Evolutionary conservation across 257 asterid species (phyloP), one percentile per base, ranked within the genome.

Genomic region (Penstemon newberryi): DNA sequence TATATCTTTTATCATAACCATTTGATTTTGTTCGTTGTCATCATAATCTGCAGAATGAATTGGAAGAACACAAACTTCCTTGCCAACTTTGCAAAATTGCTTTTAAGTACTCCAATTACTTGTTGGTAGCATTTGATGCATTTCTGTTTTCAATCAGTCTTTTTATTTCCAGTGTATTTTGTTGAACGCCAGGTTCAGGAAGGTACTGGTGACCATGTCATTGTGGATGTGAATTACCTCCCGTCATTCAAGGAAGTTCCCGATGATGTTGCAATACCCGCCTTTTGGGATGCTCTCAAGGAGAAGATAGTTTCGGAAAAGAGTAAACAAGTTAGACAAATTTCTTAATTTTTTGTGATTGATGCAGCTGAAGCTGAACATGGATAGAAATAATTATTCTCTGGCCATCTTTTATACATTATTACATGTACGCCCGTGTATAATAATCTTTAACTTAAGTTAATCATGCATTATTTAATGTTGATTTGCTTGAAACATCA

Each of bases 211-310:
- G 99, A 91, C 77, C 99, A 94, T 74, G 96, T 94, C 68, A 89
- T 91, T 56, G 96, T 94, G 66, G 99, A 89, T 77, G 83, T 94
- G 73, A 94, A 94, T 81, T 91, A 91, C 74, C 90, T 94, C 59
- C 99, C 99, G 63, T 94, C 99, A 4, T 89, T 94, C 84, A 94
- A 91, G 79, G 99, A 94, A 85, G 87, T 94, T 42, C 90, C 99
- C 0, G 90, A 91, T 73, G 91, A 89, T 62, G 83, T 84, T 69
- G 99, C 99, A 12, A 71, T 94, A 60, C 97, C 95, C 55, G 92
- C 96, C 56, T 89, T 89, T 59, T 91, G 97, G 97, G 93, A 91
- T 62, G 96, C 97, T 70, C 73, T 94, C 46, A 91, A 87, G 85
- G 91, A 83, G 70, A 89, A 80, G 83, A 76, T 84, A 39, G 67